These are phyloP conservation scores for Dioscorea cayenensis DNA, from an alignment of 116 monocot species.

Conservation along the genomic window DNA sequence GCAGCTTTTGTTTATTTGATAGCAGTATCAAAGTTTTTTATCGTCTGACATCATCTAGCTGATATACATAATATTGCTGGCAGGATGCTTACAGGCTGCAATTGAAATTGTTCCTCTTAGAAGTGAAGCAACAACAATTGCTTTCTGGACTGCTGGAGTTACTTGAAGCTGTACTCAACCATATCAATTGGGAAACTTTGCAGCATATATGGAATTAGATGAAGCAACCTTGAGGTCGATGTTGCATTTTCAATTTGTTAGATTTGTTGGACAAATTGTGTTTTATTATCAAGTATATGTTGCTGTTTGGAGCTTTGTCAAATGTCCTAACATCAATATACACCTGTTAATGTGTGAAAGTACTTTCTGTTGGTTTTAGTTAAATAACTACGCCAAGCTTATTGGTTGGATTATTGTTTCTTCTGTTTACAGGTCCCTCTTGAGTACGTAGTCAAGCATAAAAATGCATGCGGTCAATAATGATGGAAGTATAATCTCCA, in stretches of 20 bases:
- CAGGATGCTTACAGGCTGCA: constrained; percentile 95
- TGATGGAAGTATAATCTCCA: constrained; percentile 70
- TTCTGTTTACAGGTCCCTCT: constrained; percentile 52
- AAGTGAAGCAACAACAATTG: constrained; percentile 93
- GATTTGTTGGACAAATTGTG: not conserved
- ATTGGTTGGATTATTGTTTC: not conserved
- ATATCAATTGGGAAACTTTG: constrained; percentile 85
- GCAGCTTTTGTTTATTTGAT: not conserved
- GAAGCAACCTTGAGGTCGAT: constrained; percentile 70
- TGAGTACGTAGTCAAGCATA: constrained; percentile 98
- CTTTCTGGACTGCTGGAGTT: constrained; percentile 71
- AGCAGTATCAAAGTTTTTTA: not conserved
- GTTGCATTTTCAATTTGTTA: not conserved
- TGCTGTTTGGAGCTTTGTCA: no score
- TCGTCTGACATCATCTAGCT: not conserved
- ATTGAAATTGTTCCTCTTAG: constrained; percentile 87
- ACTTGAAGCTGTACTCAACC: constrained; percentile 79
- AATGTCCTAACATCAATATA: no score
- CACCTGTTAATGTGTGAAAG: no score
- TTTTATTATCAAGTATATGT: not conserved
- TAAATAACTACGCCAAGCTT: no score
- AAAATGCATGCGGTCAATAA: constrained; percentile 78
- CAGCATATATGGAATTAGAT: constrained; percentile 82
- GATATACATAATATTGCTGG: not conserved
- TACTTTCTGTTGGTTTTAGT: no score